Conservation (phyloP, 1,284 basidiomycete genomes). For the Trichosporon inkin region DNA sequence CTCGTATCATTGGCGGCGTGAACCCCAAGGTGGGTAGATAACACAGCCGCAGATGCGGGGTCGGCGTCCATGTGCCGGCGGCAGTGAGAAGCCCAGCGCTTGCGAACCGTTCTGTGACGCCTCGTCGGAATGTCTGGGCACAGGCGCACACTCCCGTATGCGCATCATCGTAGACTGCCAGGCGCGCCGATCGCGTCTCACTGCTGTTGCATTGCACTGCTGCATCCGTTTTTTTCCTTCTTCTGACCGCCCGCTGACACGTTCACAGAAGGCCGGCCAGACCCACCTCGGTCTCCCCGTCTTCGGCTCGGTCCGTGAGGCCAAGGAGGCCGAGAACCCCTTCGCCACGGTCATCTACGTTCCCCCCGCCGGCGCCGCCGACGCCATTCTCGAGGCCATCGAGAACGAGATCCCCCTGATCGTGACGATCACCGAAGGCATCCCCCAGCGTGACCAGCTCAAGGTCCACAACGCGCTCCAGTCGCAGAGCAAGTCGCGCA, state of each 20-base stretch:
- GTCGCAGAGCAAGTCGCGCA: slow-evolving; percentile 88
- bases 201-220: neutral
- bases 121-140: neutral
- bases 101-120: neutral
- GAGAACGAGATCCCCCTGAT: slow-evolving; percentile 95
- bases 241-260: slow-evolving; percentile 10
- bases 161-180: neutral
- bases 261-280: slow-evolving; percentile 75
- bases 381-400: slow-evolving; percentile 95
- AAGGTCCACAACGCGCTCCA: slow-evolving; percentile 88
- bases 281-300: slow-evolving; percentile 93
- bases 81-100: neutral
- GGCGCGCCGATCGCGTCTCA: neutral
- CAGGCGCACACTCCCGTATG: neutral
- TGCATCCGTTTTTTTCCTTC: neutral
- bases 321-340: slow-evolving; percentile 74
- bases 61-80: neutral
- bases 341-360: slow-evolving; percentile 95
- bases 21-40: slow-evolving; percentile 64
- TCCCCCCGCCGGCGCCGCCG: slow-evolving; percentile 84
- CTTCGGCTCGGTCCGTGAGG: slow-evolving; percentile 88
- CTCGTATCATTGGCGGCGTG: slow-evolving; percentile 95
- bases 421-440: slow-evolving; percentile 96
- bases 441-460: slow-evolving; percentile 94
- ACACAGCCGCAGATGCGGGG: neutral